These are phyloP conservation scores for Apiospora arundinis DNA, from an alignment of 2,329 filamentous ascomycete genomes.

Conservation along the genomic window DNA sequence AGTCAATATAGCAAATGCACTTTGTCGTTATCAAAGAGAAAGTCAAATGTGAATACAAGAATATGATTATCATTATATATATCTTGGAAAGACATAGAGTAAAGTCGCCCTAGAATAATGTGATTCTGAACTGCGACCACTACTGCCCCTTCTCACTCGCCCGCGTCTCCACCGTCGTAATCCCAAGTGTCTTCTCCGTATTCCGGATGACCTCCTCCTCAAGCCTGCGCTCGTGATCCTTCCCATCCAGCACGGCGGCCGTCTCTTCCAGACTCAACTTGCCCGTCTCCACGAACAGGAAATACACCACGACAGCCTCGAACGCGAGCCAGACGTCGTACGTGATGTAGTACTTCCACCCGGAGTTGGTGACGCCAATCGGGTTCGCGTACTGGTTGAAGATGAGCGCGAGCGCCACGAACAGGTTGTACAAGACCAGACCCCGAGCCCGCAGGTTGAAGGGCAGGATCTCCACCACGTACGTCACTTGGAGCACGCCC, in stretches of 20 bases:
- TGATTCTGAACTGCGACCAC: too few relatives aligned
- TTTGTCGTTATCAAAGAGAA: too few relatives aligned
- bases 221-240: constrained; percentile 35
- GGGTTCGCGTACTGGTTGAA: constrained; percentile 37
- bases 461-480: constrained; percentile 44
- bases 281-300: constrained; percentile 50
- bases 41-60: too few relatives aligned
- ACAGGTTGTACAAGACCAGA: constrained; percentile 31
- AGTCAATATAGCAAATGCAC: too few relatives aligned
- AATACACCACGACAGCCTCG: constrained; percentile 31
- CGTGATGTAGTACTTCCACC: constrained; percentile 35
- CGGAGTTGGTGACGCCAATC: constrained; percentile 31
- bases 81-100: not conserved
- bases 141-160: not conserved
- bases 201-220: constrained; percentile 26
- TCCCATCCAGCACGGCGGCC: constrained; percentile 30
- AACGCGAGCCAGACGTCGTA: constrained; percentile 33
- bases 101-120: not conserved
- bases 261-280: constrained; percentile 49
- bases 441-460: constrained; percentile 37
- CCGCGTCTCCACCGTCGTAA: constrained; percentile 17
- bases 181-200: constrained; percentile 26
- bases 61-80: not conserved
- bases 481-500: constrained; percentile 39
- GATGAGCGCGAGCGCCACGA: constrained; percentile 38